Evolutionary conservation across 352 stramenopile genomes (phyloP).

Genomic region (Globisporangium paddicum): DNA sequence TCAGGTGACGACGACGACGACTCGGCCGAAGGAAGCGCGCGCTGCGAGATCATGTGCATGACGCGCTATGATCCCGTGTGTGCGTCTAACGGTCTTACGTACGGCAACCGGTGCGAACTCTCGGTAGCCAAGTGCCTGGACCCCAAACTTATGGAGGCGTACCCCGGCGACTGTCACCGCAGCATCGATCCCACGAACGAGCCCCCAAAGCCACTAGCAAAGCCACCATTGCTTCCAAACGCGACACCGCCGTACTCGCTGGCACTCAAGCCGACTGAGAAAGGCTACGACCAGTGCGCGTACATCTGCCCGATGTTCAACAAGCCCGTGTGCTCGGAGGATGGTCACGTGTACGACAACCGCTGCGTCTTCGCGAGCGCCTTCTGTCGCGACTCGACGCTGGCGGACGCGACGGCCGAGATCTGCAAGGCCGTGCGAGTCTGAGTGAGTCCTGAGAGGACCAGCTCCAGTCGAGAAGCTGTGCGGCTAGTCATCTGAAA

Average conservation of each 20-base stretch:
- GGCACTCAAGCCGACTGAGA: neutral
- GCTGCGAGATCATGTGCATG: conserved; percentile 6
- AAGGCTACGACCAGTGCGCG: conserved; percentile 10
- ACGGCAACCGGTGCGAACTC: conserved; percentile 11
- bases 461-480: neutral
- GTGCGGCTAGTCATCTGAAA: too few species aligned
- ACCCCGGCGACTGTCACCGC: neutral
- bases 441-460: neutral
- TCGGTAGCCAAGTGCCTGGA: conserved; percentile 12
- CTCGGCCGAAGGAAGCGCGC: neutral
- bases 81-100: conserved; percentile 16
- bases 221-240: neutral
- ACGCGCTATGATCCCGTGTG: conserved; percentile 15
- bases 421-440: conserved; percentile 2
- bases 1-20: neutral
- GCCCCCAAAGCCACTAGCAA: neutral
- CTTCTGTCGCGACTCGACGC: conserved; percentile 11
- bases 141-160: neutral
- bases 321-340: conserved; percentile 18
- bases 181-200: neutral
- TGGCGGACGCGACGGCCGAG: conserved; percentile 1
- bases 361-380: conserved; percentile 12
- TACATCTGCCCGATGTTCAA: conserved; percentile 13
- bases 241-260: neutral
- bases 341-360: conserved; percentile 21